Evolutionary conservation across 1,284 basidiomycete species (phyloP).

Genomic region (Porodaedalea pini): DNA sequence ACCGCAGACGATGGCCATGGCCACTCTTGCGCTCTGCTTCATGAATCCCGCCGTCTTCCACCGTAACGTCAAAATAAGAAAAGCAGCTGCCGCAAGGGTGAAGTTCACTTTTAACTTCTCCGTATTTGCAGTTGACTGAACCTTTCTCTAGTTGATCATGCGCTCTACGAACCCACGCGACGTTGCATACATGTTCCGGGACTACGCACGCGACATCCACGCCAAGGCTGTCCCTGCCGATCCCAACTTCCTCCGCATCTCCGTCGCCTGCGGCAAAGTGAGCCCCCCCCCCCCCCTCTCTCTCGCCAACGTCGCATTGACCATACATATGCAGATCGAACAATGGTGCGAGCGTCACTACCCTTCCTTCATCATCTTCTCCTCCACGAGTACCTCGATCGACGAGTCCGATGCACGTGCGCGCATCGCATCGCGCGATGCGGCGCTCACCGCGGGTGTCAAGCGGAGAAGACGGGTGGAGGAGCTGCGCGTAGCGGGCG

Average conservation of each 20-base stretch:
- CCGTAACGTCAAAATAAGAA: slow-evolving; percentile 93
- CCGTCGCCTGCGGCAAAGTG: slow-evolving; percentile 77
- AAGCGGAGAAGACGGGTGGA: slow-evolving; percentile 30
- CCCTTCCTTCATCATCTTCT: slow-evolving; percentile 69
- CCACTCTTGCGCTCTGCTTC: slow-evolving; percentile 88
- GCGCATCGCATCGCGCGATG: slow-evolving; percentile 36
- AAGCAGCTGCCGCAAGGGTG: slow-evolving; percentile 83
- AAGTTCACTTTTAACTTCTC: slow-evolving; percentile 26
- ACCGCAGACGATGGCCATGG: slow-evolving; percentile 94
- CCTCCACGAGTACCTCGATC: slow-evolving; percentile 30
- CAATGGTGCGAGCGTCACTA: slow-evolving; percentile 89
- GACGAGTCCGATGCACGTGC: slow-evolving; percentile 53
- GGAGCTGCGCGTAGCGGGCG: not conserved
- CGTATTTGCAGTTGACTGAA: slow-evolving; percentile 8
- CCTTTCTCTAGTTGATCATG: slow-evolving; percentile 73
- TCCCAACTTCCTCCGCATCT: slow-evolving; percentile 82
- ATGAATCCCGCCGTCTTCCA: slow-evolving; percentile 92
- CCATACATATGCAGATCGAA: slow-evolving; percentile 67
- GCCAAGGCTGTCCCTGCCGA: slow-evolving; percentile 75
- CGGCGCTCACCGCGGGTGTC: slow-evolving; percentile 35
- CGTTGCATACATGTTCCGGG: slow-evolving; percentile 85
- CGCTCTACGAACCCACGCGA: slow-evolving; percentile 88
- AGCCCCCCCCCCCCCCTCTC: not conserved
- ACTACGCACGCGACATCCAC: slow-evolving; percentile 83
- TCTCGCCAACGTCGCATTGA: not conserved